These are phyloP conservation scores for Aspergillus sclerotioniger DNA, from an alignment of 495 filamentous ascomycete species.

Conservation along the genomic window DNA sequence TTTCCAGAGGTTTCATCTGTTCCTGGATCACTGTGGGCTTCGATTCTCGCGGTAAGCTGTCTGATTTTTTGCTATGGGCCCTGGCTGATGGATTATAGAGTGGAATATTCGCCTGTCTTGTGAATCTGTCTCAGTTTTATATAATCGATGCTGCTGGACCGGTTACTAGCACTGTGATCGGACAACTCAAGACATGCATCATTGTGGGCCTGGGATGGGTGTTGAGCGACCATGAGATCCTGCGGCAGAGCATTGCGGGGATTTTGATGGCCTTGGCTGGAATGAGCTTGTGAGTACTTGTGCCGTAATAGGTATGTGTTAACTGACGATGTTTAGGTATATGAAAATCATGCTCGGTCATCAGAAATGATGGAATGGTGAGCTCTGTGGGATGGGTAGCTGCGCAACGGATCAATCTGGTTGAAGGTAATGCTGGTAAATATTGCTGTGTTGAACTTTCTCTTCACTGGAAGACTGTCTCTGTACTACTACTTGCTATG, in stretches of 20 bases:
- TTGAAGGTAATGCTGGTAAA: too few relatives aligned
- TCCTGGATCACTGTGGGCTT: conserved; percentile 37
- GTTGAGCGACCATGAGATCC: conserved; percentile 23
- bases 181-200: conserved; percentile 52
- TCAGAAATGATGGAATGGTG: conserved; percentile 4
- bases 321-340: conserved; percentile 9
- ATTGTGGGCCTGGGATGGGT: conserved; percentile 43
- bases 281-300: conserved; percentile 27
- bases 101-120: conserved; percentile 61
- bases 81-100: too few relatives aligned
- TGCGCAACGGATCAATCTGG: too few relatives aligned
- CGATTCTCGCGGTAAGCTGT: conserved; percentile 37
- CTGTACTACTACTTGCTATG: too few relatives aligned
- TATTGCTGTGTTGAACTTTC: too few relatives aligned
- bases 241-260: conserved; percentile 28
- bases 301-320: not conserved
- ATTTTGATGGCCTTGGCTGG: conserved; percentile 25
- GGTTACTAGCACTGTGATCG: conserved; percentile 69
- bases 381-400: too few relatives aligned
- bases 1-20: conserved; percentile 49
- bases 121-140: conserved; percentile 74
- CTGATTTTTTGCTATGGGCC: too few relatives aligned
- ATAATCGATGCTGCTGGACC: conserved; percentile 69
- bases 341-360: conserved; percentile 19
- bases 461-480: too few relatives aligned